phyloP scores from a whole-genome alignment of 352 stramenopile species.

The Globisporangium canariense region DNA sequence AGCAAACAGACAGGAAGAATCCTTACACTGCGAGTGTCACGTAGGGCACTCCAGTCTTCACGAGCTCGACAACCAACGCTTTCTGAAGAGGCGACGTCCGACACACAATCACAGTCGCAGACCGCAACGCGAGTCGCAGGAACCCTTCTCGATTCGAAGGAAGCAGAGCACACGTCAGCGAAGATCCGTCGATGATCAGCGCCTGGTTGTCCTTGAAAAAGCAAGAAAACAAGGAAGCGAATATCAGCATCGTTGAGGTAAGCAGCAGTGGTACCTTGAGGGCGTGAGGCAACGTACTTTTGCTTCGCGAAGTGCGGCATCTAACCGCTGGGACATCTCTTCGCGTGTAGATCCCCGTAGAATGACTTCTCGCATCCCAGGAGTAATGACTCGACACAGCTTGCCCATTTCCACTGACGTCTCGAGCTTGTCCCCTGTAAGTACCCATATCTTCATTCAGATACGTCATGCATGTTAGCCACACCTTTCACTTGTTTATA shows the following conservation, averaged over 20 bases:
- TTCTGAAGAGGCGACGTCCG: constrained; percentile 89
- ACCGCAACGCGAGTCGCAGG: constrained; percentile 62
- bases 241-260: not conserved
- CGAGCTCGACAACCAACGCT: constrained; percentile 91
- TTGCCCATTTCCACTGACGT: constrained; percentile 98
- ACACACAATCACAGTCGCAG: constrained; percentile 85
- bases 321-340: constrained; percentile 50
- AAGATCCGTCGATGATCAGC: constrained; percentile 63
- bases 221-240: not conserved
- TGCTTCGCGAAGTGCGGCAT: constrained; percentile 42
- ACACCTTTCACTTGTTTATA: not conserved
- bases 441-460: constrained; percentile 83
- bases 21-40: constrained; percentile 93
- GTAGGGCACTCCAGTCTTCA: constrained; percentile 75
- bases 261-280: not conserved
- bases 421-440: constrained; percentile 98
- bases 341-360: constrained; percentile 39
- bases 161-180: constrained; percentile 54
- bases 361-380: constrained; percentile 79
- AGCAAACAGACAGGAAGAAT: constrained; percentile 8
- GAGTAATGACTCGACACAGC: constrained; percentile 79
- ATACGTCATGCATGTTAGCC: not conserved
- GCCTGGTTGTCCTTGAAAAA: constrained; percentile 51
- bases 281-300: constrained; percentile 21
- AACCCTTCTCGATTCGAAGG: constrained; percentile 61